Evolutionary conservation across 257 asterid genomes (phyloP).

Genomic region (Solanum sejunctum): DNA sequence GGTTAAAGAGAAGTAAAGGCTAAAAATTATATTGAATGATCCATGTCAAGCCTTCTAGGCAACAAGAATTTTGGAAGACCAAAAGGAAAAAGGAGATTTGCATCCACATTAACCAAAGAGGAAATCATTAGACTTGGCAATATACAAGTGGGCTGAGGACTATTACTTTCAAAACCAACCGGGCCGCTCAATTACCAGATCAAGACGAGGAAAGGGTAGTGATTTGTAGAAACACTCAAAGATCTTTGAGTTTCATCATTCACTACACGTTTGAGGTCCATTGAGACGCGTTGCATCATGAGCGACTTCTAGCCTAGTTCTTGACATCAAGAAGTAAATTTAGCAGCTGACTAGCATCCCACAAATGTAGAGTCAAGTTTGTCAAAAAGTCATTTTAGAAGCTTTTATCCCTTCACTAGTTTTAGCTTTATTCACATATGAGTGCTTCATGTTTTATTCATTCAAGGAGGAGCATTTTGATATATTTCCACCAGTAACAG

Average conservation of each 20-base stretch:
- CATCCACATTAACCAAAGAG: neutral
- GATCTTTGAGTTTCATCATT: neutral
- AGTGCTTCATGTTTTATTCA: neutral
- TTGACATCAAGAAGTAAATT: neutral
- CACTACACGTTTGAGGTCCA: neutral
- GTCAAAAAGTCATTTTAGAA: neutral
- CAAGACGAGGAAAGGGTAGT: neutral
- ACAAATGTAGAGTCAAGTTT: neutral
- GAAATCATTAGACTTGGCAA: neutral
- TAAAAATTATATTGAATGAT: neutral
- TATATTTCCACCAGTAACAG: neutral
- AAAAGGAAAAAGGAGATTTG: neutral
- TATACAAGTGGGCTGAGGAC: neutral
- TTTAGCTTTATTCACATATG: neutral
- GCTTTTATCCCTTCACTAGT: neutral
- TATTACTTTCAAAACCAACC: neutral
- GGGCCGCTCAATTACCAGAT: neutral
- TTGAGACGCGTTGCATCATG: neutral
- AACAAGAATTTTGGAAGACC: neutral
- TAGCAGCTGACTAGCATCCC: neutral
- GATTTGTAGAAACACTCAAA: neutral
- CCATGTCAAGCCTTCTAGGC: neutral
- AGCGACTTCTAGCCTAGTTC: neutral
- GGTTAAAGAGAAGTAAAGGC: neutral
- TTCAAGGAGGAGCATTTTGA: neutral